Conservation (phyloP, 2,329 filamentous ascomycete species). For the Tolypocladium paradoxum region DNA sequence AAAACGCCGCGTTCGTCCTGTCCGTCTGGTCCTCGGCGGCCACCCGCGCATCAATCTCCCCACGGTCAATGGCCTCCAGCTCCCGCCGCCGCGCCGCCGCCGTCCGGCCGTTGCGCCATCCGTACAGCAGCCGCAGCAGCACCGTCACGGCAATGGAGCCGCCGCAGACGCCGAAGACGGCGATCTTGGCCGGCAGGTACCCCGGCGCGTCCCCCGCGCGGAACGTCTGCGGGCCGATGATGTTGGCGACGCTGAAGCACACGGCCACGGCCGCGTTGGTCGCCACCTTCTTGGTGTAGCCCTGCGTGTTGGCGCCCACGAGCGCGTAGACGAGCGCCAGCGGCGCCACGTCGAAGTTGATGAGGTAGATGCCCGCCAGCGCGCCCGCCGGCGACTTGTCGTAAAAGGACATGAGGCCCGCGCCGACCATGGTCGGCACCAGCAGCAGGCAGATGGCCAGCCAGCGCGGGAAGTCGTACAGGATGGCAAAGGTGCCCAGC, state of each 20-base stretch:
- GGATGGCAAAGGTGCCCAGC: constrained; percentile 11
- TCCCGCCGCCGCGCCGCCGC: constrained; percentile 18
- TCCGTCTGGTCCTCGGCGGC: constrained; percentile 21
- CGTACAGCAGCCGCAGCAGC: constrained; percentile 20
- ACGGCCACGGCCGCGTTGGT: constrained; percentile 32
- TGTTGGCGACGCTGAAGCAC: constrained; percentile 33
- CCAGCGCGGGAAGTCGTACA: constrained; percentile 16
- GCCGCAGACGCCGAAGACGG: constrained; percentile 32
- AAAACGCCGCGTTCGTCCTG: constrained; percentile 16
- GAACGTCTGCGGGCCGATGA: constrained; percentile 18
- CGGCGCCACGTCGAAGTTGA: constrained; percentile 36
- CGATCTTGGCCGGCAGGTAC: constrained; percentile 40
- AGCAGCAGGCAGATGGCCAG: constrained; percentile 13
- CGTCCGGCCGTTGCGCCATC: constrained; percentile 27
- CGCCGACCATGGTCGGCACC: constrained; percentile 12
- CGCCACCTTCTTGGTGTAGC: constrained; percentile 35
- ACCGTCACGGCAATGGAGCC: constrained; percentile 20
- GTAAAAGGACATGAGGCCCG: constrained; percentile 16
- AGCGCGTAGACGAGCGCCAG: constrained; percentile 42
- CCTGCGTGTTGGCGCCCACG: constrained; percentile 34
- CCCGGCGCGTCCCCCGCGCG: constrained; percentile 31
- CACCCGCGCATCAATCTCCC: constrained; percentile 12
- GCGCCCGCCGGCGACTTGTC: constrained; percentile 17
- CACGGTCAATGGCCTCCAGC: constrained; percentile 19
- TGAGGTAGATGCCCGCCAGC: constrained; percentile 16